Evolutionary conservation across 139 green algal genomes (phyloP), one percentile per base, ranked within the genome.

Genomic region (Volvox africanus): DNA sequence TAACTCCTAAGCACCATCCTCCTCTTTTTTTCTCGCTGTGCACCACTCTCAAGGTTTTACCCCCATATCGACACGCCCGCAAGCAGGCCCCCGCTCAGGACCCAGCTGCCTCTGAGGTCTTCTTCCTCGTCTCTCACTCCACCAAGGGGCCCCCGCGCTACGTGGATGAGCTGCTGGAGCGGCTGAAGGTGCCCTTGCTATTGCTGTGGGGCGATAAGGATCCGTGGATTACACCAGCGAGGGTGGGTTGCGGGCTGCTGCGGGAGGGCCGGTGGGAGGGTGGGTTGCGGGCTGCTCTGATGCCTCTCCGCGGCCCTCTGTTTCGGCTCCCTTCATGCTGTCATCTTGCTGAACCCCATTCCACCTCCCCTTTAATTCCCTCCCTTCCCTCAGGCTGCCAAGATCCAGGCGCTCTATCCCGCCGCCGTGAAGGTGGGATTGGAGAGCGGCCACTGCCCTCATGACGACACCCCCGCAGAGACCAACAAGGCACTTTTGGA

Each of bases 121-220:
- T 98, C 90, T 97, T 96, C 93, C 88, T 94, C 22, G 92, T 98
- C 82, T 97, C 97, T 85, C 94, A 93, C 44, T 92, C 91, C 71
- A 92, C 76, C 30, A 33, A 33, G 24, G 80, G 84, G 17, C 91
- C 91, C 18, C 36, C 83, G 65, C 44, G 90, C 61, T 93, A 91
- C n/a, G 89, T 98, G 18, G 96, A 97, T 91, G 55, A 61, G 0
- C 76, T 93, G 76, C 84, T 93, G 77, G 76, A 61, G 62, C 30
- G 87, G 5, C 61, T 71, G 2, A 37, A 88, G 32, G 73, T 95
- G 91, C 97, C 96, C 26, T 73, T 98, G 91, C 94, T 97, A 82
- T 91, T 98, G 83, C 92, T 97, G 76, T 98, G 95, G 95, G 96
- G 96, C 30, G 84, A 93, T 30, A 61, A 94, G 20, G 97, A 98